Base-by-base conservation (phyloP, 1,284 basidiomycete genomes). In the Sphaerobolus stellatus region DNA sequence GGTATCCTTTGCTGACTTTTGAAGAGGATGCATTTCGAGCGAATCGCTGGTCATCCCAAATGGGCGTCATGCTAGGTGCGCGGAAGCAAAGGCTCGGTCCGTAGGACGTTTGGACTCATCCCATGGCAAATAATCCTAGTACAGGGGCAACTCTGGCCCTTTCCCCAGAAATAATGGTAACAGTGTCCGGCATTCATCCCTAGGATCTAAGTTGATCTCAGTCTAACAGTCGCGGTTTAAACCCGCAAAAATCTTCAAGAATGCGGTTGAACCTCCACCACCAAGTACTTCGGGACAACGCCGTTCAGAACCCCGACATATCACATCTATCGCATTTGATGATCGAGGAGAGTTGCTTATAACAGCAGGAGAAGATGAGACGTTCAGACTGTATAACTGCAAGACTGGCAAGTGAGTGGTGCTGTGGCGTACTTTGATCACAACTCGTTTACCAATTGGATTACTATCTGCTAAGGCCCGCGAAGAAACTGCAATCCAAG, bases 341-440 rank as follows among this genome's bases (percentile, higher is more conserved):
- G 94, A 98, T 67, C 76, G 82, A 63, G 97, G 97, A 4, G 89
- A 94, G 60, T 79, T 82, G 57, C 74, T 96, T 40, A 78, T 98
- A 34, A 96, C 94, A 4, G 88, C 93, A 1, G 86, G 80, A n/a
- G 90, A 97, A 67, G 96, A 99, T 66, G 95, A 98, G 71, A 88
- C 86, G 2, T 93, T 99, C 69, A 81, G 92, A 47, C 65, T 98
- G 54, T 99, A 94, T 68, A 94, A 83, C 68, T 90, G 88, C 65
- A 88, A 88, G 76, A 84, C 81, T 62, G 97, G 95, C 75, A 94
- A 91, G 95, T 87, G 79, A 86, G 95, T 90, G 67, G 61, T 11
- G 27, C 60, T 56, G 66, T 66, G 63, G 38, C 50, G 52, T 56
- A 57, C 56, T 56, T 62, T 59, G 48, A 61, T 55, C 56, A 65